Evolutionary conservation across 306 rosid genomes (phyloP), one percentile per base, ranked within the genome.

Genomic region (Arachis stenosperma): DNA sequence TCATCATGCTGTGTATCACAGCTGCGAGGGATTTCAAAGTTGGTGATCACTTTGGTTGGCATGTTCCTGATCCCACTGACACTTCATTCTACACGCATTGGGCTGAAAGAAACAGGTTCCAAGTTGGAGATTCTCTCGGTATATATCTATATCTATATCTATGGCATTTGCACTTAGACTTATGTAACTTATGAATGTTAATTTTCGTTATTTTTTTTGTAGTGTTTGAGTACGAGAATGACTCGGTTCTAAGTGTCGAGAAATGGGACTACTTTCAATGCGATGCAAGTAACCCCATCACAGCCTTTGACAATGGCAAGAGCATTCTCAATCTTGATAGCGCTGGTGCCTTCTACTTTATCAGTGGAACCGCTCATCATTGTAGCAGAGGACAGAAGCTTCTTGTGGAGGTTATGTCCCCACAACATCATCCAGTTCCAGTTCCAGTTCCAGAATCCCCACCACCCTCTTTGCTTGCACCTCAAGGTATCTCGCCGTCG

Each of bases 221-320:
- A 90, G 98, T 80, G 46, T 94, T 94, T 77, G 90, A 80, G 82
- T 94, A 89, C 83, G 61, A 76, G 73, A 88, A 94, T 33, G 98
- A 91, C 76, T 89, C 98, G 11, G 91, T 94, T 40, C 68, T 91
- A 0, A 77, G 72, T 65, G 98, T 94, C 62, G 90, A 88, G 55
- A 86, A 89, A 77, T 66, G 65, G 86, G 94, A 80, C 36, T 94
- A 89, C 83, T 81, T 88, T 40, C 84, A 84, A 46, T 94, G 98
- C 79, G 81, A 88, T 46, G 43, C 88, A 58, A 85, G 73, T 29
- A 52, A 86, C 3, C 92, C 94, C n/a, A 85, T 89, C 57, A 56
- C 84, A 22, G 85, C 77, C 9, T 89, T 88, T 8, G 68, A 84
- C 74, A 84, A 91, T 40, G 97, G 96, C 13, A 91, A 84, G 74